Evolutionary conservation across 306 rosid species (phyloP), one percentile per base, ranked within the genome.

Genomic region (Cucurbita moschata): DNA sequence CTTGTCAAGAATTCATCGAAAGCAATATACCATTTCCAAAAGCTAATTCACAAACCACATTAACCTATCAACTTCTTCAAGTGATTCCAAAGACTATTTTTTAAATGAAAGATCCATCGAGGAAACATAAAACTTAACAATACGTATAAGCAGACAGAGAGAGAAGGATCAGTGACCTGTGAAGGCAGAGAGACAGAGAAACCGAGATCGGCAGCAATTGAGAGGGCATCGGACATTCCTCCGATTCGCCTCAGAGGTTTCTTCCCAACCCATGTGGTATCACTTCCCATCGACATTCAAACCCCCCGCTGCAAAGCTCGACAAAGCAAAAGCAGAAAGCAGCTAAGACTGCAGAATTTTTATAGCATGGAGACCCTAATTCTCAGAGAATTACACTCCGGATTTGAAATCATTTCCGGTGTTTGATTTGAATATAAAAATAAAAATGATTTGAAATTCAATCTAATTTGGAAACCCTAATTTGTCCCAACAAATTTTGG

Each of bases 171-270:
- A 7, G 15, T 50, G 39, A 89, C 98, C 96, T 80, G 91, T 15
- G 94, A 73, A 43, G 88, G 81, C 42, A 86, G 83, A 18, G 90
- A 78, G 63, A 90, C 84, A 39, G 92, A 81, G 85, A 81, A 93
- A 42, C 98, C 96, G 5, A 93, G 98, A 83, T 90, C 96, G 9
- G 92, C 83, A 12, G 98, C 98, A 39, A 93, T 86, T 21, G 97
- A 87, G 61, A 90, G 92, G 43, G 96, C 97, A 74, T 87, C 92
- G 0, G 94, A 81, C 98, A 93, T 93, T 60, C 97, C 97, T 57
- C 97, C 96, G 38, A 86, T 83, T 66, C 94, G 94, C 71, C 92
- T 90, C 67, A 86, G 75, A 43, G 97, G 96, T 81, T 90, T 93
- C 87, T 85, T 88, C 63, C 98, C 96, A 13, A 90, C 97, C 97